These are phyloP conservation scores for Colletotrichum navitas DNA, from an alignment of 2,329 filamentous ascomycete genomes.

Conservation along the genomic window DNA sequence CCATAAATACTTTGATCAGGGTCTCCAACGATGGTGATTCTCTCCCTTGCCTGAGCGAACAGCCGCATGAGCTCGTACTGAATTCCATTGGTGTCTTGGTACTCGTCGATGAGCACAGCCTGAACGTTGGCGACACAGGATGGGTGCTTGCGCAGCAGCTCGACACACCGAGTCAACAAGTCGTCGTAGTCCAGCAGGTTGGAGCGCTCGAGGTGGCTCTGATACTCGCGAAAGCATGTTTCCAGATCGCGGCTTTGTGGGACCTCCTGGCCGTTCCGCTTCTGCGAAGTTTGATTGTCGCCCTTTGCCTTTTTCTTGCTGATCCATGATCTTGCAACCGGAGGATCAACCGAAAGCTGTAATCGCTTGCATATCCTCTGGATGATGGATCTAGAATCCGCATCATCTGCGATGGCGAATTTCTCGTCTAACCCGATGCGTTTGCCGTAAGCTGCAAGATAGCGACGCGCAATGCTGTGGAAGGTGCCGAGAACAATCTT, in stretches of 20 bases:
- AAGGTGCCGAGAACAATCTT: slow-evolving; percentile 92
- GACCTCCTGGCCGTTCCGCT: slow-evolving; percentile 50
- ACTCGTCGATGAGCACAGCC: slow-evolving; percentile 94
- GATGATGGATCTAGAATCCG: slow-evolving; percentile 83
- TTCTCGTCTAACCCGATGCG: slow-evolving; percentile 84
- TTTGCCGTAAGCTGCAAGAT: slow-evolving; percentile 85
- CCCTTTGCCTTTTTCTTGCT: slow-evolving; percentile 74
- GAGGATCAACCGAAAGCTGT: slow-evolving; percentile 76
- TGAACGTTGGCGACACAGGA: slow-evolving; percentile 90
- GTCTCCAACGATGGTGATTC: slow-evolving; percentile 96
- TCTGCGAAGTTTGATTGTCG: slow-evolving; percentile 50
- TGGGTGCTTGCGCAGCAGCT: slow-evolving; percentile 80
- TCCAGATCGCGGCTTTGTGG: slow-evolving; percentile 71
- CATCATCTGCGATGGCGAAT: slow-evolving; percentile 91
- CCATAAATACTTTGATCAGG: slow-evolving; percentile 99
- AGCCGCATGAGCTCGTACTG: slow-evolving; percentile 96
- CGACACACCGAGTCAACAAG: slow-evolving; percentile 84
- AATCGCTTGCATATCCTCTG: slow-evolving; percentile 85
- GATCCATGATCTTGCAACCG: slow-evolving; percentile 80
- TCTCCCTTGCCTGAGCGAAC: slow-evolving; percentile 77
- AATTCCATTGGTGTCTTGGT: slow-evolving; percentile 95
- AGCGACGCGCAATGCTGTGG: slow-evolving; percentile 90
- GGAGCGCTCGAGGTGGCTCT: slow-evolving; percentile 78
- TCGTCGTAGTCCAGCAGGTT: slow-evolving; percentile 97
- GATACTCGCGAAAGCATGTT: slow-evolving; percentile 79